Evolutionary conservation across 2,329 filamentous ascomycete genomes (phyloP), one percentile per base, ranked within the genome.

Genomic region (Epichloe festucae): DNA sequence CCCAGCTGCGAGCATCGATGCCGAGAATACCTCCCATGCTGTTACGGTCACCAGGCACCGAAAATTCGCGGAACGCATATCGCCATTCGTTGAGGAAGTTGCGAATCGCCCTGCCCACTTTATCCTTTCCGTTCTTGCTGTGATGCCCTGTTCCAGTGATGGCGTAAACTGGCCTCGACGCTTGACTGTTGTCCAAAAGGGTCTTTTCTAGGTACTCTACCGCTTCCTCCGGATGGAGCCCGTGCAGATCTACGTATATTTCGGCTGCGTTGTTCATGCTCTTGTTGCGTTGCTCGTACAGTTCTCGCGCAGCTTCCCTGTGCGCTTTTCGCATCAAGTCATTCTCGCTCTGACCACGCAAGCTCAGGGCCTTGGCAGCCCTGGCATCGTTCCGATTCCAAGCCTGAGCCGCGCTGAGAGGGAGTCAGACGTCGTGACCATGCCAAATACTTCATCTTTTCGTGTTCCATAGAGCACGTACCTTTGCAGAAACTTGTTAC

Each of bases 311-410:
- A 10, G 93, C 93, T 70, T 97, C 90, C 93, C 93, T 85, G 64
- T 98, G 93, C 45, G 90, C 91, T 72, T 95, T 94, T 57, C 90
- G 83, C 93, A 98, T 98, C 39, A 94, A 77, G 59, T 95, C 89
- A 62, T 98, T 97, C 71, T 98, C 93, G 59, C 88, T 93, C 69
- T 97, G 93, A 12, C 93, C 93, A 34, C 93, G 85, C 45, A 97
- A 79, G 61, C 89, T 95, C 48, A 97, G 78, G 35, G 91, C 91
- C 72, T 97, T 97, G 54, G 93, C 93, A 17, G 93, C 91, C 55
- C 93, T 84, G 41, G 93, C 91, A 66, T 98, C 93, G 62, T 96
- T 97, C 53, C 93, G 86, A 65, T 97, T 96, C 91, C 93, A 98
- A 21, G 93, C 93, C 76, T 97, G 91, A 8, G 91, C 91, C 58